Base-by-base conservation (phyloP, 2,329 filamentous ascomycete species). In the Nannizziopsis barbatae region DNA sequence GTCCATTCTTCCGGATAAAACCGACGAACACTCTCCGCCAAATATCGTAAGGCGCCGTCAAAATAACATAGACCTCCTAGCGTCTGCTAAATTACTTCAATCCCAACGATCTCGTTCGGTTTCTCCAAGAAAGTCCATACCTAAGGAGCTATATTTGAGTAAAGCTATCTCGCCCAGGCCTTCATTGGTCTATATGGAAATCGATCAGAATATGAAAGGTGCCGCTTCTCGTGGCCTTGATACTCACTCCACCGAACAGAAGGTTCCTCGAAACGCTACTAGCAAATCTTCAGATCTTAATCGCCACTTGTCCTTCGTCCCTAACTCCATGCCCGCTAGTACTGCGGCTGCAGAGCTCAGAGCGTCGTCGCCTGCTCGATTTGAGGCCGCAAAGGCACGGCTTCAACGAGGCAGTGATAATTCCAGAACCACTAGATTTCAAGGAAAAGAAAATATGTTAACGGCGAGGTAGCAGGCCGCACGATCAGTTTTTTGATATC, bases 371-470 rank as follows among this genome's bases (percentile, higher is more conserved):
- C 50, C 62, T 2, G 65, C 68, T 27, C 59, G 65, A 17, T 45
- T 58, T 45, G 56, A 63, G 2, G 62, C 62, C 8, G 65, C 65
- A 3, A 58, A 62, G 48, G 62, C 60, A n/a, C 58, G 65, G 33
- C 56, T 68, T 10, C 61, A 60, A 40, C 60, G 58, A 37, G 62
- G 59, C 50, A 54, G 56, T 39, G 54, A 60, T 22, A 56, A 52
- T 45, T 43, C 30, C 56, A 53, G 50, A 55, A 56, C 32, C 15
- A 14, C 15, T 2, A 44, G 47, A 15, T 41, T 40, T 22, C 55
- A 58, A n/a, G 64, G 60, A 20, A 65, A 65, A 49, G 64, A 66
- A 49, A 65, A 63, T 54, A 47, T 58, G 3, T 53, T 50, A 37
- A 39, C 56, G 6, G 42, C 47, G n/a, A 31, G 22, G 14, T 48